phyloP scores from a whole-genome alignment of 1,284 basidiomycete genomes.

The Cutaneotrichosporon sp. region DNA sequence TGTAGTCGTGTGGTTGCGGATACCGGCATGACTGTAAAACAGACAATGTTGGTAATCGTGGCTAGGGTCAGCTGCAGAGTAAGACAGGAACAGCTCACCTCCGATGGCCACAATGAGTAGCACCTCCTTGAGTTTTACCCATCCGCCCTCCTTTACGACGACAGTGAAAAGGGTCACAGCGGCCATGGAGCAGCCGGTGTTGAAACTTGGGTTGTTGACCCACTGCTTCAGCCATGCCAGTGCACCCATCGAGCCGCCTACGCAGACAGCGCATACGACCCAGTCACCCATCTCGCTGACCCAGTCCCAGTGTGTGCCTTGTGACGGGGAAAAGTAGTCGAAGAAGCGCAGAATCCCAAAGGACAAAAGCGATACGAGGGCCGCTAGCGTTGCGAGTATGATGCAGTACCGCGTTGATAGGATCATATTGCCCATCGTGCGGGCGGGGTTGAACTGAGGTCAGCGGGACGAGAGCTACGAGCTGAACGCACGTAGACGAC shows the following conservation, averaged over 20 bases:
- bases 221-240: constrained; percentile 72
- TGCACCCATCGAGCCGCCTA: constrained; percentile 73
- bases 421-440: constrained; percentile 84
- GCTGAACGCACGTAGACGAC: constrained; percentile 52
- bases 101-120: constrained; percentile 74
- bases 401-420: constrained; percentile 50
- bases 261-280: constrained; percentile 64
- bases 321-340: constrained; percentile 51
- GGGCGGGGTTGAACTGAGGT: constrained; percentile 56
- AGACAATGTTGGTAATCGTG: constrained; percentile 73
- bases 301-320: constrained; percentile 39
- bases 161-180: constrained; percentile 80
- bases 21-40: constrained; percentile 74
- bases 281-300: constrained; percentile 45
- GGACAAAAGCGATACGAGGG: constrained; percentile 75
- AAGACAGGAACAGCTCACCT: constrained; percentile 21
- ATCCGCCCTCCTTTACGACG: constrained; percentile 83
- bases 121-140: constrained; percentile 66
- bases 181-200: constrained; percentile 90
- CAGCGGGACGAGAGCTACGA: constrained; percentile 44
- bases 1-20: constrained; percentile 80
- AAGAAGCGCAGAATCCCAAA: constrained; percentile 76
- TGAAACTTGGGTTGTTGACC: constrained; percentile 84
- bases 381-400: constrained; percentile 61
- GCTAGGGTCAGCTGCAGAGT: constrained; percentile 41